Evolutionary conservation across 2,329 filamentous ascomycete genomes (phyloP).

Genomic region (Trichothecium roseum): DNA sequence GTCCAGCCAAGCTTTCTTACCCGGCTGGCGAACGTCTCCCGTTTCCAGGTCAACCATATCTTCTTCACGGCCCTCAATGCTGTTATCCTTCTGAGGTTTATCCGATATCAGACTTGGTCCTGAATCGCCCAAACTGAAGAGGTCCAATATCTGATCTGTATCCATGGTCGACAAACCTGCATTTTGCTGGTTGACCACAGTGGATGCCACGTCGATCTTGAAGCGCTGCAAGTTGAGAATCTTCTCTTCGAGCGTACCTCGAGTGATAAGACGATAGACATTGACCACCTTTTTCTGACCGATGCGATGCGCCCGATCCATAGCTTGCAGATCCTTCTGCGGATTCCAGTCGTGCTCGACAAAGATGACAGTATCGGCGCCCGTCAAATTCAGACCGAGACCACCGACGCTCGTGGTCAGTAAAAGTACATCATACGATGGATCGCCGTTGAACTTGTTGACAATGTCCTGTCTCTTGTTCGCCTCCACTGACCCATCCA

Average conservation of each 20-base stretch:
- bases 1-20: slow-evolving; percentile 92
- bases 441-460: slow-evolving; percentile 97
- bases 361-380: slow-evolving; percentile 97
- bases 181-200: slow-evolving; percentile 98
- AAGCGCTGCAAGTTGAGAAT: slow-evolving; percentile 96
- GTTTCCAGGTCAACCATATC: slow-evolving; percentile 91
- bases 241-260: slow-evolving; percentile 95
- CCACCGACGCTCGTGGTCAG: slow-evolving; percentile 94
- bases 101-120: slow-evolving; percentile 56
- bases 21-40: slow-evolving; percentile 89
- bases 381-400: slow-evolving; percentile 87
- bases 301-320: slow-evolving; percentile 97
- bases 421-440: slow-evolving; percentile 87
- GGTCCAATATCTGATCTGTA: slow-evolving; percentile 92
- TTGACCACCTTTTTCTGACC: slow-evolving; percentile 99
- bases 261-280: slow-evolving; percentile 91
- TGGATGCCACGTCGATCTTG: slow-evolving; percentile 97
- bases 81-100: slow-evolving; percentile 44
- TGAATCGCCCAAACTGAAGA: slow-evolving; percentile 83
- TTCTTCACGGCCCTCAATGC: slow-evolving; percentile 55
- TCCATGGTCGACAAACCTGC: slow-evolving; percentile 92
- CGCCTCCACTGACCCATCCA: slow-evolving; percentile 88
- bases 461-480: slow-evolving; percentile 94
- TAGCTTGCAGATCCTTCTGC: slow-evolving; percentile 95
- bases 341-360: slow-evolving; percentile 99